These are phyloP conservation scores for Nicotiana benthamiana DNA, from an alignment of 257 asterid genomes.

Conservation along the genomic window DNA sequence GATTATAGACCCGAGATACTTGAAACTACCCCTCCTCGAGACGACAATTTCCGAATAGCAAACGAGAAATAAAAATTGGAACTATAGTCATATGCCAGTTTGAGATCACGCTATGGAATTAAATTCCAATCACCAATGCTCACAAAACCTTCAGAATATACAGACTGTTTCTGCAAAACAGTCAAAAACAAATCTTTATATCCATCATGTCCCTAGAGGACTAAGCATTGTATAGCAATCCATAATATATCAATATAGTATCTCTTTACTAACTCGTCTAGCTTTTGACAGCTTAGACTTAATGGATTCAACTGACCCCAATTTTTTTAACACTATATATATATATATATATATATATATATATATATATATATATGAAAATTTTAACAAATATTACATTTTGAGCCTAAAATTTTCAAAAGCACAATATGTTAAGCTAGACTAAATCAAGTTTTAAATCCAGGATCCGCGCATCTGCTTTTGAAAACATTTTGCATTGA, in stretches of 20 bases:
- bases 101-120: neutral
- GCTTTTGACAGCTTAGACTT: neutral
- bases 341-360: no score
- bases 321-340: no score
- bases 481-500: neutral
- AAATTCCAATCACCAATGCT: neutral
- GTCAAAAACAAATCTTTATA: neutral
- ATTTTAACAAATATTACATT: neutral
- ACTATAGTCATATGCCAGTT: neutral
- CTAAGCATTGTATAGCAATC: neutral
- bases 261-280: no score
- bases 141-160: neutral
- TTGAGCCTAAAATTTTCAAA: neutral
- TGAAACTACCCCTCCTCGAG: no score
- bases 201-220: neutral
- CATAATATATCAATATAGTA: no score
- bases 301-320: no score
- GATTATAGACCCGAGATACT: no score
- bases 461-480: neutral
- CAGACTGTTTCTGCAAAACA: neutral
- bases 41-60: no score
- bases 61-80: neutral
- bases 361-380: no score
- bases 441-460: neutral
- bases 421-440: neutral